phyloP scores from a whole-genome alignment of 106 monocot genomes.

The Vanilla planifolia region DNA sequence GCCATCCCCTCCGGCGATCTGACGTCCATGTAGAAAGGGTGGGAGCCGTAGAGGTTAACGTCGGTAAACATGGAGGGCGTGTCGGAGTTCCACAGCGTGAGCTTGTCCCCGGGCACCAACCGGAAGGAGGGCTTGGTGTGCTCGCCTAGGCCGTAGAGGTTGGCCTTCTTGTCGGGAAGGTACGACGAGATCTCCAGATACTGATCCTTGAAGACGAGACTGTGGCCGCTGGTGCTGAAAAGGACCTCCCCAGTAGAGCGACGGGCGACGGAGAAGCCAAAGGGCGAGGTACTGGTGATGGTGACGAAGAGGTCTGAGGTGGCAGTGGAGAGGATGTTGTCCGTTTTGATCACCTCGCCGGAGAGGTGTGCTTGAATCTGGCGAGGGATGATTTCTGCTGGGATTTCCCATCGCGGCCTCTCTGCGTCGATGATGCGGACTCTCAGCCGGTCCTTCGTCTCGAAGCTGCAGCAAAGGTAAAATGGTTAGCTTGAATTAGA shows the following conservation, averaged over 20 bases:
- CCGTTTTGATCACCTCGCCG: not conserved
- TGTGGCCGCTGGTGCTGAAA: constrained; percentile 2
- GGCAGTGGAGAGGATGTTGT: constrained; percentile 11
- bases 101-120: constrained; percentile 30
- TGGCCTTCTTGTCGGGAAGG: constrained; percentile 23
- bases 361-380: not conserved
- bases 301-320: constrained; percentile 42
- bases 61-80: constrained; percentile 15
- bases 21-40: constrained; percentile 75
- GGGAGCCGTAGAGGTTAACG: constrained; percentile 62
- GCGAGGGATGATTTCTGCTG: constrained; percentile 31
- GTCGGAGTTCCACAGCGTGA: constrained; percentile 70
- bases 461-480: constrained; percentile 32
- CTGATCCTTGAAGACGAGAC: constrained; percentile 36
- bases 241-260: constrained; percentile 39
- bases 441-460: constrained; percentile 42
- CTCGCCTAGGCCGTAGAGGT: constrained; percentile 56
- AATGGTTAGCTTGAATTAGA: not conserved
- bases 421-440: constrained; percentile 46
- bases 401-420: constrained; percentile 46
- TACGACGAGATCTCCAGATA: constrained; percentile 36
- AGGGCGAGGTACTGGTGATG: constrained; percentile 24
- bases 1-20: constrained; percentile 16
- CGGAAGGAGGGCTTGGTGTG: constrained; percentile 50
- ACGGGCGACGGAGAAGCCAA: constrained; percentile 40